Evolutionary conservation across 805 yeast species (phyloP).

Genomic region (Cyberlindnera mrakii): DNA sequence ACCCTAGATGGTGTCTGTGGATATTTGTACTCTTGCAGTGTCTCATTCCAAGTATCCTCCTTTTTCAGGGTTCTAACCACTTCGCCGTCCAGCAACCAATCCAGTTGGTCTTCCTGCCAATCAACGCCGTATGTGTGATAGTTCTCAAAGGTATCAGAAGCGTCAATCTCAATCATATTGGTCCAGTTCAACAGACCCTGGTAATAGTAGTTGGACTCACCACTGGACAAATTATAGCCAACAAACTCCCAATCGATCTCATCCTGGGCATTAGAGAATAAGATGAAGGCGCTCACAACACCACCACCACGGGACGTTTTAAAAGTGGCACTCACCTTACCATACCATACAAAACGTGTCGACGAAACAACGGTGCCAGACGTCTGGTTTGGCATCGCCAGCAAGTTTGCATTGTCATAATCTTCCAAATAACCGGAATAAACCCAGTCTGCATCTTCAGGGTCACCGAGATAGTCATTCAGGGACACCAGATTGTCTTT

Average conservation of each 20-base stretch:
- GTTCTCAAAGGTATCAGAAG: slow-evolving; percentile 53
- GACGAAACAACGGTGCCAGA: slow-evolving; percentile 75
- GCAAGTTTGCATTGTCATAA: slow-evolving; percentile 49
- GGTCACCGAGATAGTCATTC: slow-evolving; percentile 53
- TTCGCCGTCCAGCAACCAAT: slow-evolving; percentile 71
- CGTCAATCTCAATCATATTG: slow-evolving; percentile 40
- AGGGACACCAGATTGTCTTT: slow-evolving; percentile 22
- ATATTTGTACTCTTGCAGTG: slow-evolving; percentile 47
- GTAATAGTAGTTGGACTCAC: slow-evolving; percentile 77
- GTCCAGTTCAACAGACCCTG: slow-evolving; percentile 68
- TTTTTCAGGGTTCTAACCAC: slow-evolving; percentile 58
- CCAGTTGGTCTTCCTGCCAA: slow-evolving; percentile 68
- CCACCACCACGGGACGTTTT: slow-evolving; percentile 74
- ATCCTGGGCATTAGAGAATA: slow-evolving; percentile 80
- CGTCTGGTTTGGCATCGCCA: slow-evolving; percentile 75
- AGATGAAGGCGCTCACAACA: slow-evolving; percentile 80
- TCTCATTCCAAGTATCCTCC: slow-evolving; percentile 55
- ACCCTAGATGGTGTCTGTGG: slow-evolving; percentile 76
- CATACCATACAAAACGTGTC: slow-evolving; percentile 81
- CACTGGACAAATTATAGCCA: slow-evolving; percentile 62
- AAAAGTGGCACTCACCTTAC: slow-evolving; percentile 63
- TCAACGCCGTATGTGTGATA: slow-evolving; percentile 75
- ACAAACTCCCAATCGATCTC: slow-evolving; percentile 87
- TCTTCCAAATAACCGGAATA: slow-evolving; percentile 50
- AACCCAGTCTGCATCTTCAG: slow-evolving; percentile 61